phyloP scores from a whole-genome alignment of 768 basidiomycete species.

The Trametes villosa region DNA sequence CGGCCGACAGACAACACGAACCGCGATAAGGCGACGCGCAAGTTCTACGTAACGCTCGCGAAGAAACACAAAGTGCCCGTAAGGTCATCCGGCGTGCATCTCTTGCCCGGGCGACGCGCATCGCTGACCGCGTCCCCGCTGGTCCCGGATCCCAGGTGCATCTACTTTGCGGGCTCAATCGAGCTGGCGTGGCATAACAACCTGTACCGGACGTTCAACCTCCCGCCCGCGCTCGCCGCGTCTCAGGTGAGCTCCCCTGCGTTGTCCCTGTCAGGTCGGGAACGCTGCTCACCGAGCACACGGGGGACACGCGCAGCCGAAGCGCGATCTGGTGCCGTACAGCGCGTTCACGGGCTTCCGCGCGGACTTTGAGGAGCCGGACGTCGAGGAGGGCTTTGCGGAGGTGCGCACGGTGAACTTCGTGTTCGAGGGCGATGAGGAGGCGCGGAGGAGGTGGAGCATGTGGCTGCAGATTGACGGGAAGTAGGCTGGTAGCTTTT shows the following conservation, averaged over 20 bases:
- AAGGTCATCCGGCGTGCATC: constrained; percentile 48
- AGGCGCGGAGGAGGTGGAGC: constrained; percentile 72
- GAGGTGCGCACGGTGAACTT: constrained; percentile 82
- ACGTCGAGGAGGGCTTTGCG: constrained; percentile 68
- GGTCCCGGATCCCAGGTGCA: constrained; percentile 58
- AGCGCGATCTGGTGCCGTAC: constrained; percentile 61
- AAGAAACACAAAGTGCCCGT: constrained; percentile 54
- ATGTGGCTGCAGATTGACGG: constrained; percentile 88
- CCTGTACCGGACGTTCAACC: constrained; percentile 76
- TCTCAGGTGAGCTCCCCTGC: constrained; percentile 44
- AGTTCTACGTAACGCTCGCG: constrained; percentile 71
- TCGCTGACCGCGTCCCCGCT: not conserved
- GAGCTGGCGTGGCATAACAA: constrained; percentile 95
- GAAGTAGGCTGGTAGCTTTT: constrained; percentile 42
- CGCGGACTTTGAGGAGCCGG: constrained; percentile 69
- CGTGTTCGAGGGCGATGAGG: constrained; percentile 76
- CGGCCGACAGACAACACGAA: constrained; percentile 89
- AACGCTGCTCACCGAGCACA: not conserved
- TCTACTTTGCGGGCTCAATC: constrained; percentile 73
- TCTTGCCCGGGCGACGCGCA: not conserved
- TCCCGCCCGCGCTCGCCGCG: constrained; percentile 48
- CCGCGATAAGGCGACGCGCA: constrained; percentile 68
- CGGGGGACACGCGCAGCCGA: constrained; percentile 38
- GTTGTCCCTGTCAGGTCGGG: not conserved
- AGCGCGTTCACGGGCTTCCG: constrained; percentile 61